These are phyloP conservation scores for Hypsizygus marmoreus DNA, from an alignment of 768 basidiomycete species.

Conservation along the genomic window DNA sequence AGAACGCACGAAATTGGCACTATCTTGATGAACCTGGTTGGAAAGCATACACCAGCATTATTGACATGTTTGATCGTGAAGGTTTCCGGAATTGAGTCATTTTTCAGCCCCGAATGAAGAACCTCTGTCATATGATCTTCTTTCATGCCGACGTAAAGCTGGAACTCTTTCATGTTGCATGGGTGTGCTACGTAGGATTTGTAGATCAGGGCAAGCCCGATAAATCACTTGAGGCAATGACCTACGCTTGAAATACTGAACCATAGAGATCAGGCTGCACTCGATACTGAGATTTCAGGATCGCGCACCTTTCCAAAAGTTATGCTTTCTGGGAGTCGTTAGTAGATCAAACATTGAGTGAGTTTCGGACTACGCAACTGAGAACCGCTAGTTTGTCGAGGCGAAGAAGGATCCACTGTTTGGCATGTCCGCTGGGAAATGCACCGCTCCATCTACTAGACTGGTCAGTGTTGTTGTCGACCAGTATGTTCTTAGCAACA, in stretches of 20 bases:
- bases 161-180: conserved; percentile 86
- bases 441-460: conserved; percentile 78
- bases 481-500: conserved; percentile 66
- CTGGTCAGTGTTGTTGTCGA: conserved; percentile 63
- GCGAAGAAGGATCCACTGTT: conserved; percentile 73
- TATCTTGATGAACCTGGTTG: conserved; percentile 73
- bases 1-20: conserved; percentile 68
- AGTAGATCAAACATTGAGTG: conserved; percentile 3
- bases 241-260: conserved; percentile 47
- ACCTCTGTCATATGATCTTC: conserved; percentile 71
- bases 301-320: conserved; percentile 77
- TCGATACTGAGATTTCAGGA: not conserved
- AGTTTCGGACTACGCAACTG: conserved; percentile 48
- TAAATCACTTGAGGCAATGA: not conserved
- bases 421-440: conserved; percentile 53
- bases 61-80: conserved; percentile 63
- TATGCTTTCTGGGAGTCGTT: conserved; percentile 52
- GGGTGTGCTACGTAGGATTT: conserved; percentile 61
- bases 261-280: conserved; percentile 3
- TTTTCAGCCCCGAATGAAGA: conserved; percentile 62
- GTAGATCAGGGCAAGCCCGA: conserved; percentile 3
- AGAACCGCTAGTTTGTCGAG: conserved; percentile 62
- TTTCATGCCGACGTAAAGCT: conserved; percentile 63
- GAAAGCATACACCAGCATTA: conserved; percentile 55
- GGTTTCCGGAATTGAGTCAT: conserved; percentile 64